These are phyloP conservation scores for Colletotrichum liaoningense DNA, from an alignment of 2,329 filamentous ascomycete species.

Conservation along the genomic window DNA sequence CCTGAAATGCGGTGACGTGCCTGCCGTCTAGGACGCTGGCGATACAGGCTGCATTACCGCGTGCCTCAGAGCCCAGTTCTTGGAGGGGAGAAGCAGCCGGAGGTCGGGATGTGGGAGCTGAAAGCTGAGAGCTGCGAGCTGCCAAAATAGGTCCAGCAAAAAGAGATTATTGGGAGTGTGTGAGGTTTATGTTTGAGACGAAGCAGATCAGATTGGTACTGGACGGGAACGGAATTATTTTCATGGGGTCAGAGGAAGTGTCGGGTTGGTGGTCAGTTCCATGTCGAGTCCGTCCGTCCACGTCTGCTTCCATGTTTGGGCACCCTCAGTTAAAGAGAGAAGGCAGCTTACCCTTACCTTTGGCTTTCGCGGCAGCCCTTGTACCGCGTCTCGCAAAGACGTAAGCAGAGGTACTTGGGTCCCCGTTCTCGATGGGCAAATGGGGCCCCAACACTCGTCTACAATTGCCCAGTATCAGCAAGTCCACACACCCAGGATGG, in stretches of 20 bases:
- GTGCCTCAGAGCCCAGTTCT: slow-evolving; percentile 2
- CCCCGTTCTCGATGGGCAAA: not conserved
- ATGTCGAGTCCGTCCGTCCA: slow-evolving; percentile 13
- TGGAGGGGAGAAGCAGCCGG: not conserved
- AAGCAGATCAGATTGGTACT: slow-evolving; percentile 17
- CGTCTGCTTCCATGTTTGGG: slow-evolving; percentile 18
- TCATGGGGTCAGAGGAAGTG: slow-evolving; percentile 29
- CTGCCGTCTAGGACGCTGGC: slow-evolving; percentile 27
- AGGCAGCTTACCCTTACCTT: slow-evolving; percentile 28
- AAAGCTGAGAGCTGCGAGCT: not conserved
- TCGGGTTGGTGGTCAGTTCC: slow-evolving; percentile 27
- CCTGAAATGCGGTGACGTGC: slow-evolving; percentile 19
- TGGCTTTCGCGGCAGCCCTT: not conserved
- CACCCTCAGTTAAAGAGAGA: slow-evolving; percentile 26
- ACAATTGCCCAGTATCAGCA: slow-evolving; percentile 14
- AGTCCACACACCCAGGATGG: slow-evolving; percentile 19
- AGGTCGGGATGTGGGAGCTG: slow-evolving; percentile 7
- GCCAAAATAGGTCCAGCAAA: not conserved
- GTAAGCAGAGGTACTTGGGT: slow-evolving; percentile 4
- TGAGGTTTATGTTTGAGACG: slow-evolving; percentile 34
- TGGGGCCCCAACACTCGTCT: slow-evolving; percentile 3
- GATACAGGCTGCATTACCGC: slow-evolving; percentile 31
- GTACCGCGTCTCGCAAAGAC: not conserved
- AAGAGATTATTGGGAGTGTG: slow-evolving; percentile 12
- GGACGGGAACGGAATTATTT: slow-evolving; percentile 31